These are phyloP conservation scores for Sporothrix mexicana DNA, from an alignment of 2,329 filamentous ascomycete species.

Conservation along the genomic window DNA sequence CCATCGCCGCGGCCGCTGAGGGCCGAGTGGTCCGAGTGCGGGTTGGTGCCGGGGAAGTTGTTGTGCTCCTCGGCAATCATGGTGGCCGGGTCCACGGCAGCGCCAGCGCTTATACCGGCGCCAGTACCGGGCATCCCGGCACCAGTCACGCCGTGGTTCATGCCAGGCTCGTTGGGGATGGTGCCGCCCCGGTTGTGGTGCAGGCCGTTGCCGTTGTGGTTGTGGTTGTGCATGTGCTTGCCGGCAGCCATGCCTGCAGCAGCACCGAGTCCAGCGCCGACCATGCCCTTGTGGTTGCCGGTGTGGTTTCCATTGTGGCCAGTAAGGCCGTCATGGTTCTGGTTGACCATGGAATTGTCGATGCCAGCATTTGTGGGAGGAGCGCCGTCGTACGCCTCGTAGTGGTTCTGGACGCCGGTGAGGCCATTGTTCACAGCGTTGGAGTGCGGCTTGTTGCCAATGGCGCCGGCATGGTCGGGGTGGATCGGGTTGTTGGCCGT, in stretches of 20 bases:
- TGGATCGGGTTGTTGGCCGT: constrained; percentile 2
- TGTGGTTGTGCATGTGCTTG: constrained; percentile 7
- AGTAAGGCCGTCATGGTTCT: too few relatives aligned
- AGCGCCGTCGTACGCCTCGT: too few relatives aligned
- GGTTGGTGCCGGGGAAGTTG: constrained; percentile 27
- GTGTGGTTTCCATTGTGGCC: neutral
- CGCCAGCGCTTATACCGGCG: neutral
- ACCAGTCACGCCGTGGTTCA: neutral
- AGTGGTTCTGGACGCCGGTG: too few relatives aligned
- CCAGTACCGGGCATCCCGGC: neutral
- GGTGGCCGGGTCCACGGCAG: neutral
- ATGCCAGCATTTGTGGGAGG: too few relatives aligned
- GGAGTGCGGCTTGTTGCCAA: neutral
- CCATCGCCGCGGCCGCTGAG: neutral
- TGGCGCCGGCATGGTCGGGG: neutral
- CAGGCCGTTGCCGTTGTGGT: constrained; percentile 9
- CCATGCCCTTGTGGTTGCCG: neutral
- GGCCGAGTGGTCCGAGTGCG: constrained; percentile 21
- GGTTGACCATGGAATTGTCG: too few relatives aligned
- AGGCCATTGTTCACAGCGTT: neutral
- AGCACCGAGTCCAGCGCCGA: neutral
- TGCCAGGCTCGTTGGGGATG: neutral
- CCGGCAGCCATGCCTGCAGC: neutral
- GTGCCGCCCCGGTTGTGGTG: constrained; percentile 18
- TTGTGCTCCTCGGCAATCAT: constrained; percentile 16